A percentile compares a stretch with the other conserved stretches of the same genome.
phyloP scores from a whole-genome alignment of 1,284 basidiomycete species.

The Trichosporon sp. region DNA sequence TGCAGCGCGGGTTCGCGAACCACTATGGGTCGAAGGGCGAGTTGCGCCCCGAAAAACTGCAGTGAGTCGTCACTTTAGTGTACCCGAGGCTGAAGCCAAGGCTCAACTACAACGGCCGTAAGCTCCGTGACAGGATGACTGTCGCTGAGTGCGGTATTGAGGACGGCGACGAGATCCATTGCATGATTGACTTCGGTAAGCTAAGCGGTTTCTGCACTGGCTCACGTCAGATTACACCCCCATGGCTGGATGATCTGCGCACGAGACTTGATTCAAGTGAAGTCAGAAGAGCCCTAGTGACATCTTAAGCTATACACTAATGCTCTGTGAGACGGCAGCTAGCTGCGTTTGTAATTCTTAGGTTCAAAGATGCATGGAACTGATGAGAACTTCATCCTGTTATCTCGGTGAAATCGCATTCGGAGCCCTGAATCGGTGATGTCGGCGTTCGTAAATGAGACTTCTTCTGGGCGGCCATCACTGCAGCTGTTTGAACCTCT shows the following conservation, averaged over 20 bases:
- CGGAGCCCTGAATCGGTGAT: neutral
- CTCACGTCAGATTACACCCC: neutral
- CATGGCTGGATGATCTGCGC: neutral
- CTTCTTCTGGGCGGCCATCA: too few relatives aligned
- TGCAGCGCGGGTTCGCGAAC: neutral
- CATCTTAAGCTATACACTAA: neutral
- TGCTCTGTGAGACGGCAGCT: neutral
- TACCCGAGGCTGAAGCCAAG: neutral
- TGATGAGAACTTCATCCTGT: neutral
- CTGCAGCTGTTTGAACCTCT: too few relatives aligned
- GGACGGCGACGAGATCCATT: neutral
- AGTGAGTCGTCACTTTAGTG: neutral
- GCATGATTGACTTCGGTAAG: constrained; percentile 5
- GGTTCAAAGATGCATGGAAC: too few relatives aligned
- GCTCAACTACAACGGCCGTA: neutral
- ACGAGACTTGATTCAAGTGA: too few relatives aligned
- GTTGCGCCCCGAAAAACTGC: neutral
- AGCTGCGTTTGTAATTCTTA: too few relatives aligned
- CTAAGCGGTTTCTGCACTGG: neutral
- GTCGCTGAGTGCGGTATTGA: neutral
- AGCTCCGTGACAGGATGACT: neutral
- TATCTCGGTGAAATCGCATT: neutral
- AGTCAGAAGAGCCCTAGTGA: too few relatives aligned
- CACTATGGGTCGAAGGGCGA: neutral
- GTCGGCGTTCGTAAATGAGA: too few relatives aligned